Evolutionary conservation across 1,284 basidiomycete species (phyloP).

Genomic region (Marasmius tenuissimus): DNA sequence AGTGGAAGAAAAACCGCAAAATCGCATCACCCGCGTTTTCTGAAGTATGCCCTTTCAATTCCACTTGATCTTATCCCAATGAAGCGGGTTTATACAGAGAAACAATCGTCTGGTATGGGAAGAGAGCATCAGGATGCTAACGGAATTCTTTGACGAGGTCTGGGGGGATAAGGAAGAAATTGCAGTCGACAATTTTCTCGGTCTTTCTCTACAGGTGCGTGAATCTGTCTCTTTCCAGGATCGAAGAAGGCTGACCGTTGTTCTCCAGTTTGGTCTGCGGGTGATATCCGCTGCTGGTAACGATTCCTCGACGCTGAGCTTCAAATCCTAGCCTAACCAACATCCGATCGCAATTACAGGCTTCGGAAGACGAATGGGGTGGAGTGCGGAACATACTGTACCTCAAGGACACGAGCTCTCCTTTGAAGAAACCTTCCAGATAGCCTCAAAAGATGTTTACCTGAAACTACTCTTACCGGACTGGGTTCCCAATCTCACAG

Average conservation of each 20-base stretch:
- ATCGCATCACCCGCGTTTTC: conserved; percentile 38
- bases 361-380: conserved; percentile 40
- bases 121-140: conserved; percentile 43
- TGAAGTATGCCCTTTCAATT: conserved; percentile 24
- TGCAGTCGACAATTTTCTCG: conserved; percentile 37
- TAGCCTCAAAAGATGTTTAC: conserved; percentile 43
- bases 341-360: background rate
- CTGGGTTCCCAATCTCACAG: conserved; percentile 41
- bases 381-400: conserved; percentile 40
- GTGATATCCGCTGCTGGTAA: conserved; percentile 1
- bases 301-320: background rate
- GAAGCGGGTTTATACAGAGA: conserved; percentile 23
- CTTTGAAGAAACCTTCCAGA: conserved; percentile 55
- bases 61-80: too few relatives aligned
- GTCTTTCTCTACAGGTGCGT: conserved; percentile 44
- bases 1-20: conserved; percentile 43
- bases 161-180: conserved; percentile 32
- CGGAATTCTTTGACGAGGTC: conserved; percentile 37
- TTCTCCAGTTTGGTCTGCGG: background rate
- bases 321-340: background rate
- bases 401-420: conserved; percentile 49
- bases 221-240: background rate
- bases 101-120: conserved; percentile 62
- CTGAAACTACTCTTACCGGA: conserved; percentile 43
- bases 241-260: background rate